Base-by-base conservation (phyloP, 805 yeast genomes). In the Zygosaccharomyces lentus region DNA sequence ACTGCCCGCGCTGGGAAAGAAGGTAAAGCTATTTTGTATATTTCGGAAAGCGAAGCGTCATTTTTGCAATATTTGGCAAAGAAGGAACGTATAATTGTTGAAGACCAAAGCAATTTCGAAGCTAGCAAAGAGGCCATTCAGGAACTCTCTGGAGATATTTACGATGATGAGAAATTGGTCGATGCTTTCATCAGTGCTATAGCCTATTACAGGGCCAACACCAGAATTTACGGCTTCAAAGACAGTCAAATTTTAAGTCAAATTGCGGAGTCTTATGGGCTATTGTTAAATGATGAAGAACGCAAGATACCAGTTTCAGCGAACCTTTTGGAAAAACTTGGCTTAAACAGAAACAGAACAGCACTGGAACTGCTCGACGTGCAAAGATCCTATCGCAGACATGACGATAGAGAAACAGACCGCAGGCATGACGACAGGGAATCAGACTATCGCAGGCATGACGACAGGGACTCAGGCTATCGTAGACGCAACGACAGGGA, bases 1-100 rank as follows among this genome's bases (percentile, higher is more conserved):
- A 91, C 97, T 12, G 98, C 95, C 35, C 81, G 98, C 69, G 95
- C 90, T 45, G 96, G 96, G 46, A 75, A 76, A 48, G 70, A 73
- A 19, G 98, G 98, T 51, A 72, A 75, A 40, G 86, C 96, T 4
- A 65, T 78, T 12, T 64, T 85, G 48, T 81, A 79, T 60, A 57
- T 81, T 39, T 71, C 84, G 25, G 65, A 73, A 51, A 65, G 69
- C 40, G 96, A 89, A 64, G 54, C 67, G 30, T 74, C 75, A 27
- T 89, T 79, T 63, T 65, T 80, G 32, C 64, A 67, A 32, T 67
- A 70, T 2, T 73, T 87, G 58, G 64, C 67, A 39, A 34, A 49
- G n/a, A 63, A 73, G 47, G 78, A 76, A 59, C 81, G 80, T 37
- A 78, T 87, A 57, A 65, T 61, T 25, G 81, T 87, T 49, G 57